These are phyloP conservation scores for Pestalotiopsis sp. DNA, from an alignment of 2,329 filamentous ascomycete species.

Conservation along the genomic window DNA sequence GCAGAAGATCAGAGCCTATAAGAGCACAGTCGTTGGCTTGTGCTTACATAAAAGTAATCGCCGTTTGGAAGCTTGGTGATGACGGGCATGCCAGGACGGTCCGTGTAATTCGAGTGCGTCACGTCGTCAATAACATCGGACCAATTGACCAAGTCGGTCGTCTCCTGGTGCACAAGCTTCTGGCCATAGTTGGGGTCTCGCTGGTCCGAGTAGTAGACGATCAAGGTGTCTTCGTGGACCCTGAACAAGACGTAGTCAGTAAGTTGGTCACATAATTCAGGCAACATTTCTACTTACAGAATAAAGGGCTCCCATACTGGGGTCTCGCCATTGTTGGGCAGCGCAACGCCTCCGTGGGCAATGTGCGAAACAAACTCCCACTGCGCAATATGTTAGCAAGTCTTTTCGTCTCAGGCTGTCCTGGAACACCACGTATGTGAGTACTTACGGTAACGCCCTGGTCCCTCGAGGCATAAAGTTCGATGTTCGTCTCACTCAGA, in stretches of 20 bases:
- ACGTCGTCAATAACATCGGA: conserved; percentile 63
- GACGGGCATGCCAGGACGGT: conserved; percentile 40
- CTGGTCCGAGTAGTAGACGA: conserved; percentile 74
- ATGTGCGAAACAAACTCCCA: conserved; percentile 72
- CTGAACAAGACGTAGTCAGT: not conserved
- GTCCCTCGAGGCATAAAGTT: conserved; percentile 68
- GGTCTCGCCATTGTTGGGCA: conserved; percentile 55
- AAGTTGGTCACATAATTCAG: not conserved
- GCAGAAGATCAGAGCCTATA: too few relatives aligned
- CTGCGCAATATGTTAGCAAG: not conserved
- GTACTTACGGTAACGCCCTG: conserved; percentile 46
- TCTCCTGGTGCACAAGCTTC: conserved; percentile 67
- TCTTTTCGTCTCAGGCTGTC: not conserved
- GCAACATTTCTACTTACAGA: conserved; percentile 26
- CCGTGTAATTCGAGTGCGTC: conserved; percentile 45
- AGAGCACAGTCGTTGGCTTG: not conserved
- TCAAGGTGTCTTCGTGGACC: conserved; percentile 58
- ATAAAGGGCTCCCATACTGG: conserved; percentile 73
- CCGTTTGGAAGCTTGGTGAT: conserved; percentile 60
- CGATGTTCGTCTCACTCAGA: conserved; percentile 66
- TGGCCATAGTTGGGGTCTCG: conserved; percentile 67
- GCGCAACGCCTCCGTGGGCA: conserved; percentile 63
- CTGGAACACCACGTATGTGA: not conserved
- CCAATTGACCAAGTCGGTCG: conserved; percentile 63
- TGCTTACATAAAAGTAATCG: conserved; percentile 57